Evolutionary conservation across 768 basidiomycete species (phyloP).

Genomic region (Boletus patriciae): DNA sequence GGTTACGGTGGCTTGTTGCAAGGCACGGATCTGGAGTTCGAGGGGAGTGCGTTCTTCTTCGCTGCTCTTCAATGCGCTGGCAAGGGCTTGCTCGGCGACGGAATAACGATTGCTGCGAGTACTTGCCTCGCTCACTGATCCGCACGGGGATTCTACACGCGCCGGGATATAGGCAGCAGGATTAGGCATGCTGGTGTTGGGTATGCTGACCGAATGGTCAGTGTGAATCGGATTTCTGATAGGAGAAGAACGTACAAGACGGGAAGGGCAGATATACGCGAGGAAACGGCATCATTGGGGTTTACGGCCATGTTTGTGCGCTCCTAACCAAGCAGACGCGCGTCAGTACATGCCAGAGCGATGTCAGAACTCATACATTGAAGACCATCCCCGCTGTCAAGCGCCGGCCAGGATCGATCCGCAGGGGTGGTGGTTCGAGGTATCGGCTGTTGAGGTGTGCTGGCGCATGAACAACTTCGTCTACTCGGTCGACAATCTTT

Average conservation of each 20-base stretch:
- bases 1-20: constrained; percentile 44
- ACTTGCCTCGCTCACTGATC: constrained; percentile 29
- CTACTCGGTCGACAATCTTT: constrained; percentile 26
- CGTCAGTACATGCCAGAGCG: neutral
- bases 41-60: constrained; percentile 37
- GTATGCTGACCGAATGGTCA: constrained; percentile 22
- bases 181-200: constrained; percentile 18
- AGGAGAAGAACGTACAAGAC: constrained; percentile 23
- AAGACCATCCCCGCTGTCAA: constrained; percentile 3
- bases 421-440: constrained; percentile 15
- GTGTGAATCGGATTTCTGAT: constrained; percentile 11
- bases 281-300: constrained; percentile 1
- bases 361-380: constrained; percentile 12
- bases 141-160: constrained; percentile 22
- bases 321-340: constrained; percentile 17
- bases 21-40: constrained; percentile 48
- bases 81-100: constrained; percentile 44
- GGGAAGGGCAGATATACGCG: constrained; percentile 2
- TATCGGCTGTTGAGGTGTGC: neutral
- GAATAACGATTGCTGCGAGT: constrained; percentile 44
- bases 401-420: constrained; percentile 14
- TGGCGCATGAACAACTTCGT: constrained; percentile 20
- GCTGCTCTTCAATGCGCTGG: constrained; percentile 35
- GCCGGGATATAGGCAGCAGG: constrained; percentile 7
- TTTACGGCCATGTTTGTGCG: constrained; percentile 19